Evolutionary conservation across 2,329 filamentous ascomycete species (phyloP).

Genomic region (Stylonectria norvegica): DNA sequence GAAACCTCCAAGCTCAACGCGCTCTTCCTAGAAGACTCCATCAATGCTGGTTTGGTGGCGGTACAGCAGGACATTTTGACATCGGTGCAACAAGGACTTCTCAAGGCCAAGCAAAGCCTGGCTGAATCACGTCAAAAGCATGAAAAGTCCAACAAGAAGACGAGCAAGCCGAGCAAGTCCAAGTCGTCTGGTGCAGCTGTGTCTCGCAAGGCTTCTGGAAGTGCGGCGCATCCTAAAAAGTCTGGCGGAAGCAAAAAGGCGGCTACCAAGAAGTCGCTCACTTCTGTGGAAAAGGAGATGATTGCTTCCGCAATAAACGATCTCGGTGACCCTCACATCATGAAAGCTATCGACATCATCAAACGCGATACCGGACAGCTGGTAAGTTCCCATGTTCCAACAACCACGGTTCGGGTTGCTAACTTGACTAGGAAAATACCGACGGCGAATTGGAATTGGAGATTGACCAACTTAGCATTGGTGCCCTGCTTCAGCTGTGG

Average conservation of each 20-base stretch:
- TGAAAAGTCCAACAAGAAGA: conserved; percentile 58
- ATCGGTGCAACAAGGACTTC: conserved; percentile 67
- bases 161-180: conserved; percentile 57
- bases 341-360: conserved; percentile 82
- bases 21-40: conserved; percentile 48
- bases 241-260: conserved; percentile 43
- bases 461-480: conserved; percentile 54
- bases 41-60: conserved; percentile 51
- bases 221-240: conserved; percentile 34
- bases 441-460: conserved; percentile 58
- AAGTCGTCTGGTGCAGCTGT: conserved; percentile 34
- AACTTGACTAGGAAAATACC: conserved; percentile 49
- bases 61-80: conserved; percentile 60
- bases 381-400: conserved; percentile 50
- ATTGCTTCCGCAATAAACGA: conserved; percentile 83
- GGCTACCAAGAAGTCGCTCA: conserved; percentile 50
- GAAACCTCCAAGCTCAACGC: conserved; percentile 58
- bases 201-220: conserved; percentile 41
- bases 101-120: conserved; percentile 67
- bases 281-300: conserved; percentile 82
- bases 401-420: conserved; percentile 2
- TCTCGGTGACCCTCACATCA: conserved; percentile 73
- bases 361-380: conserved; percentile 76
- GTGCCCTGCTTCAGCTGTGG: conserved; percentile 53
- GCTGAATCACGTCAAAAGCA: conserved; percentile 45